phyloP scores from a whole-genome alignment of 2,329 filamentous ascomycete genomes.

The Cercospora canescens region DNA sequence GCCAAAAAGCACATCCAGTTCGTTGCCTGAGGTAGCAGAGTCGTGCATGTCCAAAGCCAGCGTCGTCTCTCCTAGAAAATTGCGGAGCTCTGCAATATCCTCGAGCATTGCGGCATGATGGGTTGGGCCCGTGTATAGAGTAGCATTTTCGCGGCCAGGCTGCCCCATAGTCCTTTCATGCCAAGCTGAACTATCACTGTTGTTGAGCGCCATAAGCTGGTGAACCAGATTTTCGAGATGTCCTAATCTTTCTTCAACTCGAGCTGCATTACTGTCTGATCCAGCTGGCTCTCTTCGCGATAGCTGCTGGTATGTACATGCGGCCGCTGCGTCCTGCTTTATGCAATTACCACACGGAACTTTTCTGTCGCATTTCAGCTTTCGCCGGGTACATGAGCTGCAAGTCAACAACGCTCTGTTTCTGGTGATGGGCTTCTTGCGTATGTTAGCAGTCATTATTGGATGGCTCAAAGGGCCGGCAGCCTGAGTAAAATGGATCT shows the following conservation, averaged over 20 bases:
- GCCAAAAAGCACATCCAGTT: slow-evolving; percentile 20
- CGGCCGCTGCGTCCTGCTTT: slow-evolving; percentile 2
- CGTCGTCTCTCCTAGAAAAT: slow-evolving; percentile 10
- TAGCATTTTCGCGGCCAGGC: neutral
- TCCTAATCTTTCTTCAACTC: slow-evolving; percentile 14
- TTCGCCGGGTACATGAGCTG: slow-evolving; percentile 4
- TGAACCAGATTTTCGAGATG: slow-evolving; percentile 16
- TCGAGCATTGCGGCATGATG: slow-evolving; percentile 23
- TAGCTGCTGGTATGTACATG: slow-evolving; percentile 9
- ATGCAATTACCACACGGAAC: slow-evolving; percentile 12
- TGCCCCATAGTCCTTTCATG: neutral
- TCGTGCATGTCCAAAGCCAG: neutral
- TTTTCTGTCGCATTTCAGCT: slow-evolving; percentile 16
- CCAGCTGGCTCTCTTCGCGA: slow-evolving; percentile 2
- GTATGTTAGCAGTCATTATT: neutral
- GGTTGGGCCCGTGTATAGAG: slow-evolving; percentile 16
- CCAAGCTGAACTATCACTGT: neutral
- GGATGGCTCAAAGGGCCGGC: neutral
- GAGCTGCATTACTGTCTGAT: neutral
- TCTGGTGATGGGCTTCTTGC: slow-evolving; percentile 18
- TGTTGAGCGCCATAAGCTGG: slow-evolving; percentile 3
- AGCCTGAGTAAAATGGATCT: neutral
- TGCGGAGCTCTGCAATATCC: slow-evolving; percentile 18
- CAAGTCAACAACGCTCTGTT: slow-evolving; percentile 17
- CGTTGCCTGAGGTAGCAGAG: neutral